phyloP scores from a whole-genome alignment of 352 stramenopile species.

The Globisporangium lucens region DNA sequence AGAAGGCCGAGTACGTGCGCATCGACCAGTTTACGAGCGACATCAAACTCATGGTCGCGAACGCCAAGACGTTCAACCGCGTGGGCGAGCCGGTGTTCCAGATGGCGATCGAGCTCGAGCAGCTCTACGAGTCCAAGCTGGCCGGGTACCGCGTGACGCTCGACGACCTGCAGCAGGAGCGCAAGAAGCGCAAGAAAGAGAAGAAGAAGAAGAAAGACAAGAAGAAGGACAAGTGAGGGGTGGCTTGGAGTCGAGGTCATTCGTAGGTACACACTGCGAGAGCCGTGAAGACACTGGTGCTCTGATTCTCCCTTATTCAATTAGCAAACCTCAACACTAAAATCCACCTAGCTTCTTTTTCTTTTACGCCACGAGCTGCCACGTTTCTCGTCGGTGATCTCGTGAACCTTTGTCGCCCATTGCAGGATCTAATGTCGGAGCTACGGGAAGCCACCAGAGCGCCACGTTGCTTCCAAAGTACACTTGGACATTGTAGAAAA shows the following conservation, averaged over 20 bases:
- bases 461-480: constrained; percentile 62
- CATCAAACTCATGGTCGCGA: constrained; percentile 77
- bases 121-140: constrained; percentile 74
- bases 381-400: constrained; percentile 24
- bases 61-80: constrained; percentile 85
- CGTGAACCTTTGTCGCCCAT: constrained; percentile 21
- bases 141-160: constrained; percentile 59
- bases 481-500: constrained; percentile 49
- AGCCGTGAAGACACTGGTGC: background rate
- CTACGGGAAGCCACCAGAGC: constrained; percentile 57
- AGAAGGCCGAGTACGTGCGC: constrained; percentile 67
- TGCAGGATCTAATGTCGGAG: constrained; percentile 31
- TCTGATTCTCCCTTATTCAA: background rate
- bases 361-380: constrained; percentile 38
- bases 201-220: constrained; percentile 90
- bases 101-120: constrained; percentile 79
- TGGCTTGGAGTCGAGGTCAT: background rate
- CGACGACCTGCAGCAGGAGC: constrained; percentile 75
- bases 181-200: constrained; percentile 87
- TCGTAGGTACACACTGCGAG: background rate
- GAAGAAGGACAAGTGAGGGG: constrained; percentile 79
- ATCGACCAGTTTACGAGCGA: constrained; percentile 77
- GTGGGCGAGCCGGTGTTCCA: constrained; percentile 77
- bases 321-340: background rate
- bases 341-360: background rate